phyloP scores from a whole-genome alignment of 2,329 filamentous ascomycete species.

The Zopfia rhizophila region DNA sequence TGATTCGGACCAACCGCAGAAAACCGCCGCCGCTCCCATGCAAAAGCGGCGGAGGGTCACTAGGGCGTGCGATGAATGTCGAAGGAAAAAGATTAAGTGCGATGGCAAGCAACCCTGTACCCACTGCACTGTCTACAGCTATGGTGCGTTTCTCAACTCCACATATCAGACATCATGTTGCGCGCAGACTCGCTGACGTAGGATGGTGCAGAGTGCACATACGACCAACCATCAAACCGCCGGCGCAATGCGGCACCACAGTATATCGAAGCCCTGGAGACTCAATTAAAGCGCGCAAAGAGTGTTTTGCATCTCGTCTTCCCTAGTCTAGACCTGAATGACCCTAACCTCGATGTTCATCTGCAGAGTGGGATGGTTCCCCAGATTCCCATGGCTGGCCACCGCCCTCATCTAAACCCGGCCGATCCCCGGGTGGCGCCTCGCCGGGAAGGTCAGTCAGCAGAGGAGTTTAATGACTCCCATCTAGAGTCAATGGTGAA shows the following conservation, averaged over 20 bases:
- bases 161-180: slow-evolving; percentile 4
- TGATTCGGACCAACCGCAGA: slow-evolving; percentile 45
- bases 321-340: slow-evolving; percentile 85
- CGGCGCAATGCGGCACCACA: slow-evolving; percentile 90
- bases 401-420: slow-evolving; percentile 33
- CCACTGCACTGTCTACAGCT: slow-evolving; percentile 97
- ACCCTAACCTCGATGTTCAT: slow-evolving; percentile 81
- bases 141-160: slow-evolving; percentile 74
- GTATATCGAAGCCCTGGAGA: slow-evolving; percentile 90
- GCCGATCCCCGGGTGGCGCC: slow-evolving; percentile 34
- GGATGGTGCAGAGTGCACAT: slow-evolving; percentile 79
- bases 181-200: slow-evolving; percentile 7
- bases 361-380: slow-evolving; percentile 73
- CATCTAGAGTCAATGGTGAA: slow-evolving; percentile 95
- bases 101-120: slow-evolving; percentile 71
- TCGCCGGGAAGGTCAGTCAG: slow-evolving; percentile 24
- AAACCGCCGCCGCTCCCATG: slow-evolving; percentile 43
- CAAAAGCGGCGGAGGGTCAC: slow-evolving; percentile 57
- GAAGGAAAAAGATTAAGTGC: slow-evolving; percentile 65
- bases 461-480: slow-evolving; percentile 61
- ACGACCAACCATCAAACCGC: slow-evolving; percentile 93
- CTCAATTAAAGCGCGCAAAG: slow-evolving; percentile 83
- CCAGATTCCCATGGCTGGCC: slow-evolving; percentile 46
- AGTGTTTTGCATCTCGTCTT: slow-evolving; percentile 80
- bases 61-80: slow-evolving; percentile 55